Evolutionary conservation across 2,329 filamentous ascomycete species (phyloP).

Genomic region (Escovopsis sp.): DNA sequence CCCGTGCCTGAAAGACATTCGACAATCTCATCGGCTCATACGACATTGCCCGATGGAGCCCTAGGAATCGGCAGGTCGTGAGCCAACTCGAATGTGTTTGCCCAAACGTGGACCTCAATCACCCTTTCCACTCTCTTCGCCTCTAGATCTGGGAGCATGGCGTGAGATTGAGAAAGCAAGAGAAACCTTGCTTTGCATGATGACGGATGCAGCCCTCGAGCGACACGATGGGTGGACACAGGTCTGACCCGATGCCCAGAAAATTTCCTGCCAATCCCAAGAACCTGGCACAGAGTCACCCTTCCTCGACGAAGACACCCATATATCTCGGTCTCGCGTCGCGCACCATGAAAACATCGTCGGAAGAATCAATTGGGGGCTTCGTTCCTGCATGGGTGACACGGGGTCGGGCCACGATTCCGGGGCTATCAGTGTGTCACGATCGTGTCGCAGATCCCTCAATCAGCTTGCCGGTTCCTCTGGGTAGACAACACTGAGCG

Average conservation of each 20-base stretch:
- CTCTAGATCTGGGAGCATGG: too few species aligned
- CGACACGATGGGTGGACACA: slow-evolving; percentile 1
- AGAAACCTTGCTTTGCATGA: background rate
- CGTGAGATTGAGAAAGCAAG: too few species aligned
- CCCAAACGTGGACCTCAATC: too few species aligned
- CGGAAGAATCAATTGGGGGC: slow-evolving; percentile 1
- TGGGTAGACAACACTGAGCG: too few species aligned
- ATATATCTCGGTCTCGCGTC: slow-evolving; percentile 1
- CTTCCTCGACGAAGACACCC: slow-evolving; percentile 1
- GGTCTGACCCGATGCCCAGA: background rate
- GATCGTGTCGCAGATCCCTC: slow-evolving; percentile 4
- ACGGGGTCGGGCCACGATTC: slow-evolving; percentile 6
- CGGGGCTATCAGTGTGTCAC: slow-evolving; percentile 5
- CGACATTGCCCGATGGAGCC: too few species aligned
- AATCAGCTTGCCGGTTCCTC: background rate
- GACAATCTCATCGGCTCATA: too few species aligned
- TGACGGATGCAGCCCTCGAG: slow-evolving; percentile 2
- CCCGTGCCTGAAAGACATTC: too few species aligned
- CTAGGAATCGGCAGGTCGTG: too few species aligned
- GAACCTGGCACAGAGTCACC: slow-evolving; percentile 1
- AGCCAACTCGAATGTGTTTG: too few species aligned
- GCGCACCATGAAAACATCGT: background rate
- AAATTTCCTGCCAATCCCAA: slow-evolving; percentile 3
- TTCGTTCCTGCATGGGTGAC: slow-evolving; percentile 9
- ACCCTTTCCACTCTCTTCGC: too few species aligned